A percentile compares a stretch with the other conserved stretches of the same genome.
Evolutionary conservation across 257 asterid genomes (phyloP).

Genomic region (Forsythia suspensa): DNA sequence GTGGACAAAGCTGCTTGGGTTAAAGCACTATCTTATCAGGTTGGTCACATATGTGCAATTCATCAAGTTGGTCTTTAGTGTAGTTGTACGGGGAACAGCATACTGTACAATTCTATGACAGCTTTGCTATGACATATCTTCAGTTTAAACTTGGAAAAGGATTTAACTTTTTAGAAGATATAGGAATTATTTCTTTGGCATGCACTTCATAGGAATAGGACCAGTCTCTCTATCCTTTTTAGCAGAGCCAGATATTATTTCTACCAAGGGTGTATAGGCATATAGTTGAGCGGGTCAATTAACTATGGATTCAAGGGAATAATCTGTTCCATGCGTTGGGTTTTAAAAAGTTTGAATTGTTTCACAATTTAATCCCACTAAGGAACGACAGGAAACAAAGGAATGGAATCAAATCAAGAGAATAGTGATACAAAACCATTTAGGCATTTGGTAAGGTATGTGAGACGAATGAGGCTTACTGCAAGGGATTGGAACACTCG

Average conservation of each 20-base stretch:
- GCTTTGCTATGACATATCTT: background rate
- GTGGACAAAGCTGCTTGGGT: constrained; percentile 83
- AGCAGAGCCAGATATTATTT: background rate
- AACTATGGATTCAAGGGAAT: background rate
- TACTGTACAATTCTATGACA: background rate
- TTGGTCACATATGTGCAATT: constrained; percentile 23
- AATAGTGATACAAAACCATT: background rate
- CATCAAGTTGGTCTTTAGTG: constrained; percentile 7
- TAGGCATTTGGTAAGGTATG: background rate
- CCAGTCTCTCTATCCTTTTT: background rate
- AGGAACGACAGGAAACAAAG: background rate
- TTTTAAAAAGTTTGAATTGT: background rate
- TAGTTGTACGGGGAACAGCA: constrained; percentile 19
- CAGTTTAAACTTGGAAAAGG: background rate
- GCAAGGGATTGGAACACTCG: background rate
- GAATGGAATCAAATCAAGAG: background rate
- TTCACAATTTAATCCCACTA: background rate
- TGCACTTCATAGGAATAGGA: background rate
- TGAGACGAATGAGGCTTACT: background rate
- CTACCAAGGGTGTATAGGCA: background rate
- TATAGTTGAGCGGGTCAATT: background rate
- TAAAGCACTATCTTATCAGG: constrained; percentile 94
- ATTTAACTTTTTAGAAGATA: background rate
- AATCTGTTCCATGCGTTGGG: background rate
- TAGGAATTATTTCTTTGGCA: background rate